Percentiles rank a stretch among this genome's conserved stretches.
These are phyloP conservation scores for Ogataea ramenticola DNA, from an alignment of 805 yeast genomes.

Conservation along the genomic window DNA sequence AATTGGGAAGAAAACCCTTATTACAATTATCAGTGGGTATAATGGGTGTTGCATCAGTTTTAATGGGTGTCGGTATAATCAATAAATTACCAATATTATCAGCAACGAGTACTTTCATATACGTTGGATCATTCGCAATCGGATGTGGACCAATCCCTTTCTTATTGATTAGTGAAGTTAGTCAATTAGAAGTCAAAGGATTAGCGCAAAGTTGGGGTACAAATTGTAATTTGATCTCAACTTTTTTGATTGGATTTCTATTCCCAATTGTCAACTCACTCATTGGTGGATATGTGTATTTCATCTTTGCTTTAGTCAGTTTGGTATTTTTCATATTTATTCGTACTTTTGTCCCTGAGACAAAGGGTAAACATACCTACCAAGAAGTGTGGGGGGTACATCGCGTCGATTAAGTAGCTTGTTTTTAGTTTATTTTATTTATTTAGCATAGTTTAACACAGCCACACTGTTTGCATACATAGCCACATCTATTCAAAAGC, in stretches of 20 bases:
- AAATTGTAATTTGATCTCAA: conserved; percentile 84
- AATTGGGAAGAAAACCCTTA: conserved; percentile 66
- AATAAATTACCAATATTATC: conserved; percentile 39
- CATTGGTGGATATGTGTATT: conserved; percentile 76
- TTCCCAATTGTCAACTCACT: conserved; percentile 66
- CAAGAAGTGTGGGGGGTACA: conserved; percentile 57
- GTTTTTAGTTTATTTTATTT: no score
- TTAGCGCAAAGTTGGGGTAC: conserved; percentile 92
- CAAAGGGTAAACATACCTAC: conserved; percentile 56
- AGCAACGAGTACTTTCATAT: conserved; percentile 57
- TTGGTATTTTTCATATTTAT: conserved; percentile 42
- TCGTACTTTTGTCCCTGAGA: conserved; percentile 56
- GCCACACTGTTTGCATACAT: no score
- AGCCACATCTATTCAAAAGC: no score
- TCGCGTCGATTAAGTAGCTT: background rate
- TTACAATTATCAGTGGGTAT: conserved; percentile 55
- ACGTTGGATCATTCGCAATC: conserved; percentile 80
- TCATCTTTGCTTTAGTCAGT: conserved; percentile 59
- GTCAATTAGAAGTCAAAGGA: conserved; percentile 72
- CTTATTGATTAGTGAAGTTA: conserved; percentile 79
- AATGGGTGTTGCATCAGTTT: conserved; percentile 60
- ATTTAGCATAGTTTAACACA: no score
- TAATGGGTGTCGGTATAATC: conserved; percentile 63
- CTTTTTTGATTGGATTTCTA: conserved; percentile 70
- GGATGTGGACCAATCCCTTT: conserved; percentile 97